Conservation (phyloP, 192 early-diverging fungal genomes). For the Coemansia sp. region DNA sequence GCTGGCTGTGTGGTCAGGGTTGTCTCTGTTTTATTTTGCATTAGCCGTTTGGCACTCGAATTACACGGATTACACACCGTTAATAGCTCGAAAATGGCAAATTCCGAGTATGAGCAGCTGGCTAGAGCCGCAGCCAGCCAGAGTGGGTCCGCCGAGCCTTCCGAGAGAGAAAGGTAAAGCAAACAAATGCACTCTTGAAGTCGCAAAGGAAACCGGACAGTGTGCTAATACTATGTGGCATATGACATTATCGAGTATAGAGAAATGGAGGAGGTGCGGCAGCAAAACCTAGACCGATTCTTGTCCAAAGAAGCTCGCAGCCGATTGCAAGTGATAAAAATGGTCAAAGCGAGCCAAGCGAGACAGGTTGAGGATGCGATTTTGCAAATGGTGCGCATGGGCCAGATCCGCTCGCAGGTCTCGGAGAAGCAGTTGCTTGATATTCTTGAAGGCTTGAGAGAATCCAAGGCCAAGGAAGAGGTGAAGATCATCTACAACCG, state of each 20-base stretch:
- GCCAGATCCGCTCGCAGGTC: slow-evolving; percentile 66
- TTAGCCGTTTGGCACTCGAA: neutral
- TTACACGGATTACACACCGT: neutral
- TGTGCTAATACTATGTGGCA: neutral
- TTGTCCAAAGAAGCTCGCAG: slow-evolving; percentile 80
- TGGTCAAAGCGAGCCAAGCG: slow-evolving; percentile 89
- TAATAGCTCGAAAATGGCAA: slow-evolving; percentile 17
- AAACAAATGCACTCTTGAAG: neutral
- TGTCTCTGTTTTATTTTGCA: neutral
- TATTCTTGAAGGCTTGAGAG: slow-evolving; percentile 80
- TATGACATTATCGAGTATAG: neutral
- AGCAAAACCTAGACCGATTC: slow-evolving; percentile 78
- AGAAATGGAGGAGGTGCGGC: slow-evolving; percentile 81
- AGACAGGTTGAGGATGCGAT: neutral
- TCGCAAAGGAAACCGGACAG: neutral
- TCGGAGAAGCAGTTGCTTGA: slow-evolving; percentile 83
- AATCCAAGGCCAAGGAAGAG: slow-evolving; percentile 31
- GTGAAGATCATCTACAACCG: slow-evolving; percentile 35
- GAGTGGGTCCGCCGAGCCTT: neutral
- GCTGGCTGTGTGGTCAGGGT: neutral
- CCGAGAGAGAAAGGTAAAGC: slow-evolving; percentile 7
- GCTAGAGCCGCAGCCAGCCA: neutral
- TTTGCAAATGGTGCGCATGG: neutral
- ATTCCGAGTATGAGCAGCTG: slow-evolving; percentile 21
- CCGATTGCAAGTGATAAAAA: slow-evolving; percentile 81